Conservation (phyloP, 2,329 filamentous ascomycete genomes). For the Alternaria arbusti region DNA sequence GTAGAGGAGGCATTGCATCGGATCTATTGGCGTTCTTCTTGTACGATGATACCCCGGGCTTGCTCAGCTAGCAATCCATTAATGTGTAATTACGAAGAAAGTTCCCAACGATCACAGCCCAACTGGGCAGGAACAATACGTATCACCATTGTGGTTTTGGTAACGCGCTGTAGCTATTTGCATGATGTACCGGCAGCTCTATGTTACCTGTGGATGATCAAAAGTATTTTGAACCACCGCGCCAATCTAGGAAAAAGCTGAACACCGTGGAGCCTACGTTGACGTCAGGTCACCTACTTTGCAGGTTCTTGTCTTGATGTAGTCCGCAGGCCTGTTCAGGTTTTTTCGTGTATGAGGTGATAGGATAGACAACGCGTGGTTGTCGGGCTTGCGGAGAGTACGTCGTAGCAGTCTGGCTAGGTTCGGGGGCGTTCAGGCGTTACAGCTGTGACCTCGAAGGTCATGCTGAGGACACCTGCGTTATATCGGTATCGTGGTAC, state of each 20-base stretch:
- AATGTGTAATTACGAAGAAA: neutral
- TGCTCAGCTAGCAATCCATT: neutral
- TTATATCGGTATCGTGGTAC: neutral
- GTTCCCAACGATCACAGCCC: neutral
- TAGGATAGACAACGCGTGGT: neutral
- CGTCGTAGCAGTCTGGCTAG: neutral
- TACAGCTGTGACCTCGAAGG: neutral
- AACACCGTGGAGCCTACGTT: neutral
- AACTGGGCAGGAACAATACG: neutral
- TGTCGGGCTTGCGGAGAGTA: neutral
- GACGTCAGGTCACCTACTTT: neutral
- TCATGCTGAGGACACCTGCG: neutral
- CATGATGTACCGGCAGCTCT: neutral
- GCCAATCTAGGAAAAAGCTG: neutral
- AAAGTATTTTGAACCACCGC: neutral
- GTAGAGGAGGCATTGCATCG: neutral
- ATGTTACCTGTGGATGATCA: neutral
- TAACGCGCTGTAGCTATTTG: neutral
- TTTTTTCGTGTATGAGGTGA: neutral
- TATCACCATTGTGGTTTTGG: neutral
- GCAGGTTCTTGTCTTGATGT: neutral
- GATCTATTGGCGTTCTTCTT: neutral
- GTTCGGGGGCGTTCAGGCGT: neutral
- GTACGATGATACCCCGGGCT: neutral
- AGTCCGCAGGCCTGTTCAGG: neutral